A percentile compares a stretch with the other conserved stretches of the same genome.
These are phyloP conservation scores for Oryza australiensis DNA, from an alignment of 176 grass and related monocot species.

Conservation along the genomic window DNA sequence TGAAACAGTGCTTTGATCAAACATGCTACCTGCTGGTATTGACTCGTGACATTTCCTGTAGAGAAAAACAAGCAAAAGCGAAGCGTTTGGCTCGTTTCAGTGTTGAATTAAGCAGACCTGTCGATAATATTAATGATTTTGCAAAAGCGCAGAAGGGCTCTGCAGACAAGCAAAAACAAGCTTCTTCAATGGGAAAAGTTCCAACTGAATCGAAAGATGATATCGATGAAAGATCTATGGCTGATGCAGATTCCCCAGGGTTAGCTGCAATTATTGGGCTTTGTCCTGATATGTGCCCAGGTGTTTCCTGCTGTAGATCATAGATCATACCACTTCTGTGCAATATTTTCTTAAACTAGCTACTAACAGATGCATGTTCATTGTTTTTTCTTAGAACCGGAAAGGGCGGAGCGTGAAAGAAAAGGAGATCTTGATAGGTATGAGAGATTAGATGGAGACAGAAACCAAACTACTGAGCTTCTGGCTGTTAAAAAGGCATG, in stretches of 20 bases:
- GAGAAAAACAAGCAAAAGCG: conserved; percentile 88
- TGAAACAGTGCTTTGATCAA: not conserved
- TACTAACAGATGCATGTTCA: conserved; percentile 11
- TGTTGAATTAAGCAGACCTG: conserved; percentile 70
- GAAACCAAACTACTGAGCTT: conserved; percentile 87
- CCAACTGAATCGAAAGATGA: conserved; percentile 23
- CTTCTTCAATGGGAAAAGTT: conserved; percentile 30
- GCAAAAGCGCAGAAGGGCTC: conserved; percentile 38
- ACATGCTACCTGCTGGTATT: conserved; percentile 19
- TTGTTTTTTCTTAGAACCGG: conserved; percentile 62
- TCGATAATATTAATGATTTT: conserved; percentile 50
- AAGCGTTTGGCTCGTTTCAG: conserved; percentile 80
- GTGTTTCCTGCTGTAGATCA: conserved; percentile 44
- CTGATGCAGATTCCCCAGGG: conserved; percentile 51
- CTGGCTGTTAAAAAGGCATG: conserved; percentile 93
- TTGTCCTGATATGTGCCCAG: conserved; percentile 97
- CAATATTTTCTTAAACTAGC: conserved; percentile 14
- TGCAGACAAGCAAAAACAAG: conserved; percentile 50
- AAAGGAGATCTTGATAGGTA: conserved; percentile 98
- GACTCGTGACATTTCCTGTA: conserved; percentile 41
- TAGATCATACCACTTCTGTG: not conserved
- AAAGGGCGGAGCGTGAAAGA: conserved; percentile 89
- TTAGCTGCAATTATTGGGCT: conserved; percentile 66
- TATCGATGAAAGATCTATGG: conserved; percentile 28
- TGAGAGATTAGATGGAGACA: conserved; percentile 77